A percentile compares a stretch with the other conserved stretches of the same genome.
Evolutionary conservation across 805 yeast genomes (phyloP).

Genomic region (Sugiyamaella smithiae): DNA sequence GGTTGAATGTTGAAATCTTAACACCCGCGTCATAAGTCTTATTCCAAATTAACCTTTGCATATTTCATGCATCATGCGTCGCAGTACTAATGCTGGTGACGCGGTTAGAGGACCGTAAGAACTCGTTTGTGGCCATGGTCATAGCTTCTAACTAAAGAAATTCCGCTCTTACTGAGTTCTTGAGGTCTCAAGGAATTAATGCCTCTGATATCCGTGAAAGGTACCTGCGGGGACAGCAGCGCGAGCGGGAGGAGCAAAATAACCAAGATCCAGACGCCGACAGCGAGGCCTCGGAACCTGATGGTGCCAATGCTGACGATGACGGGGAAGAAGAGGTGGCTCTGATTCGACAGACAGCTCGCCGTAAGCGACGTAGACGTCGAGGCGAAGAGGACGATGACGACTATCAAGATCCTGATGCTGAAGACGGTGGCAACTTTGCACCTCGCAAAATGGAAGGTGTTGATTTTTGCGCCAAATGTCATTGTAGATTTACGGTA

Average conservation of each 20-base stretch:
- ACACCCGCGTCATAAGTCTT: too few species aligned
- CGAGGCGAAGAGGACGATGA: conserved; percentile 34
- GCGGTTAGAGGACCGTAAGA: conserved; percentile 20
- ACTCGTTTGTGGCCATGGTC: neutral
- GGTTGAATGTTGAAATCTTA: neutral
- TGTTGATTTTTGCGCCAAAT: conserved; percentile 59
- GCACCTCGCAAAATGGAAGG: conserved; percentile 49
- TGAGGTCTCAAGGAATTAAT: conserved; percentile 79
- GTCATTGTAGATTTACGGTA: conserved; percentile 56
- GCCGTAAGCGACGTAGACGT: conserved; percentile 41
- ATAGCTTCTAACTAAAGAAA: conserved; percentile 27
- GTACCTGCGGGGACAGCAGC: conserved; percentile 16
- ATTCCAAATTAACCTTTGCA: too few species aligned
- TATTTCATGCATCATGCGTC: conserved; percentile 4
- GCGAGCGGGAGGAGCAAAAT: conserved; percentile 23
- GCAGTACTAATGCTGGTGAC: conserved; percentile 4
- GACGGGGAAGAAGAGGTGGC: conserved; percentile 12
- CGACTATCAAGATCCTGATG: conserved; percentile 39
- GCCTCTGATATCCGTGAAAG: conserved; percentile 66
- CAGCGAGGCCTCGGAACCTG: conserved; percentile 15
- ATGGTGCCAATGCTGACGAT: conserved; percentile 21
- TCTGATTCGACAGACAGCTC: conserved; percentile 40
- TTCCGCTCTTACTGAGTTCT: conserved; percentile 86
- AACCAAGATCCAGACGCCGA: conserved; percentile 29
- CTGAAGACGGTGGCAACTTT: conserved; percentile 38